A percentile compares a stretch with the other conserved stretches of the same genome.
Evolutionary conservation across 257 asterid genomes (phyloP).

Genomic region (Avicennia marina): DNA sequence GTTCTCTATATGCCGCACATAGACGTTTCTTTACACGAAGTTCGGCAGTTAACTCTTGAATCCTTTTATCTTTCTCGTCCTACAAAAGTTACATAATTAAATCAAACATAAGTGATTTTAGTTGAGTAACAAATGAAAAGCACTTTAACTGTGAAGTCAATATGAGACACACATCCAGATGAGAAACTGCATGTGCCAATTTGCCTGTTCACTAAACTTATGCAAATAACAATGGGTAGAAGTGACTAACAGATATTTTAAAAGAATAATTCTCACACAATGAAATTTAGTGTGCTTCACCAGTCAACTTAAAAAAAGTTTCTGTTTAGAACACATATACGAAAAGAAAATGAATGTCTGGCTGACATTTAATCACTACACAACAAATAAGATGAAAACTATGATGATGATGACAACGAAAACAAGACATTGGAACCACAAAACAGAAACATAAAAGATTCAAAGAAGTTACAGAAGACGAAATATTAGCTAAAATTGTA

Average conservation of each 20-base stretch:
- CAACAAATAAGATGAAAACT: neutral
- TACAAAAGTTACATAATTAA: conserved; percentile 22
- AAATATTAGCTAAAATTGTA: too few species aligned
- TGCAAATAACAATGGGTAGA: conserved; percentile 7
- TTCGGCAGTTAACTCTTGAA: conserved; percentile 69
- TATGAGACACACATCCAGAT: conserved; percentile 5
- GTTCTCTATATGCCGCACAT: conserved; percentile 65
- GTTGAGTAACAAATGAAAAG: neutral
- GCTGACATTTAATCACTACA: neutral
- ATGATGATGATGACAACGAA: neutral
- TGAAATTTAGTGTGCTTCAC: neutral
- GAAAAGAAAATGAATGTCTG: neutral
- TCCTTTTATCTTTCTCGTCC: conserved; percentile 77
- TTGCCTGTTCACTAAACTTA: conserved; percentile 1
- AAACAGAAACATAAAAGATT: neutral
- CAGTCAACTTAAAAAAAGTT: neutral
- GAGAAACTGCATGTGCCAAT: neutral
- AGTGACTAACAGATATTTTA: neutral
- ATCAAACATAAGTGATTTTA: conserved; percentile 9
- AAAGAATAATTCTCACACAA: neutral
- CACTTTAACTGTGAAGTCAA: neutral
- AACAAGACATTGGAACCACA: conserved; percentile 8
- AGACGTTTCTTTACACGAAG: conserved; percentile 59
- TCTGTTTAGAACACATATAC: neutral
- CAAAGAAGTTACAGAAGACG: neutral